phyloP scores from a whole-genome alignment of 208 protist genomes.

The Acanthamoeba healyi region DNA sequence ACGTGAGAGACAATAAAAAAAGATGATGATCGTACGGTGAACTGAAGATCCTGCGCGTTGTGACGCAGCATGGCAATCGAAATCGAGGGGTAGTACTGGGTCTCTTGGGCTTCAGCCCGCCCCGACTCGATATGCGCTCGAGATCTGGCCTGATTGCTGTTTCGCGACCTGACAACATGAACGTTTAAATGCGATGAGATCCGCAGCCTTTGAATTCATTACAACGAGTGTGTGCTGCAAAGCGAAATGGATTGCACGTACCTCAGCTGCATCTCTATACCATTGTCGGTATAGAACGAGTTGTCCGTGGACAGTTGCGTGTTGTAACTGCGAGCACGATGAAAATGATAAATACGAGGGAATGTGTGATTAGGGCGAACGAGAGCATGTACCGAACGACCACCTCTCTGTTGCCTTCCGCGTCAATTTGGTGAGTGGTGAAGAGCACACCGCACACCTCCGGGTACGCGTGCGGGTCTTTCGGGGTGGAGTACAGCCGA shows the following conservation, averaged over 20 bases:
- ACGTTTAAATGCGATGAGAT: neutral
- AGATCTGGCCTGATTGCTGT: neutral
- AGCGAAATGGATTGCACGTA: neutral
- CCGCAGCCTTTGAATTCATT: too few relatives aligned
- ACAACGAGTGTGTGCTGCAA: neutral
- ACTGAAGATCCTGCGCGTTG: neutral
- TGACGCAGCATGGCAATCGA: slow-evolving; percentile 27
- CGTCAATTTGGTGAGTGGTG: neutral
- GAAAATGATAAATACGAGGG: neutral
- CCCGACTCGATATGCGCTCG: slow-evolving; percentile 22
- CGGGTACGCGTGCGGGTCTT: neutral
- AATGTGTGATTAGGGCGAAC: neutral
- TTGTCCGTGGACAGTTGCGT: neutral
- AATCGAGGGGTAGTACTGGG: slow-evolving; percentile 75
- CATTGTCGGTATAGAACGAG: slow-evolving; percentile 61
- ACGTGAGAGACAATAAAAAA: neutral
- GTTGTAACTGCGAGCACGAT: neutral
- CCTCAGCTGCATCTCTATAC: slow-evolving; percentile 38
- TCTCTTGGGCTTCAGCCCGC: neutral
- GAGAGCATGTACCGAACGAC: slow-evolving; percentile 6
- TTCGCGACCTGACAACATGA: neutral
- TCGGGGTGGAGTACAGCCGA: slow-evolving; percentile 2
- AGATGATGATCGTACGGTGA: neutral
- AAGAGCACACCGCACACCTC: slow-evolving; percentile 17
- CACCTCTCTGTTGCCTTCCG: neutral